Conservation (phyloP, 768 basidiomycete genomes). For the Rhodotorula diobovata region DNA sequence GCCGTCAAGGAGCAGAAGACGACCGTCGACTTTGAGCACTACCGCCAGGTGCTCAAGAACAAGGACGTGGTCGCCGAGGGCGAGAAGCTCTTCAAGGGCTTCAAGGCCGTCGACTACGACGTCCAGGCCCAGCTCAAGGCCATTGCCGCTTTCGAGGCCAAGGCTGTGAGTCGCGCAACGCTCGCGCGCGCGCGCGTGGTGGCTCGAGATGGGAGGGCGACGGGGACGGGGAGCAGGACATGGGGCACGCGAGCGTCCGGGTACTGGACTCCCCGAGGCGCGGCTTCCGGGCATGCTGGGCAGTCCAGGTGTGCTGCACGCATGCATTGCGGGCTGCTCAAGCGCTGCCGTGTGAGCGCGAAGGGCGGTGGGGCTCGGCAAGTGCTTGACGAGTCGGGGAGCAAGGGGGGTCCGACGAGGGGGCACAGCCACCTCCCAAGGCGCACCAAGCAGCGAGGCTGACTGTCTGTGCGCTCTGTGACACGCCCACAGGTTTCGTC, state of each 20-base stretch:
- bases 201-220: background rate
- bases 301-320: too few species aligned
- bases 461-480: background rate
- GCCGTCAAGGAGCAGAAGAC: conserved; percentile 58
- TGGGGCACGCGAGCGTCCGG: too few species aligned
- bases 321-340: too few species aligned
- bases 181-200: conserved; percentile 2
- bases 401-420: background rate
- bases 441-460: background rate
- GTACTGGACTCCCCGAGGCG: too few species aligned
- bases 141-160: conserved; percentile 92
- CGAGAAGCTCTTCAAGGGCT: conserved; percentile 78
- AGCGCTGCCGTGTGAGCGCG: too few species aligned
- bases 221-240: background rate
- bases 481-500: conserved; percentile 62
- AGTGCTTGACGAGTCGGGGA: background rate
- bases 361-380: too few species aligned
- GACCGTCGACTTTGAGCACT: conserved; percentile 76
- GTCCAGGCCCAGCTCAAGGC: conserved; percentile 82
- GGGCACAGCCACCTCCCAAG: background rate
- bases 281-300: too few species aligned
- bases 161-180: conserved; percentile 64
- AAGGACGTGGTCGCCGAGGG: conserved; percentile 84
- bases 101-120: conserved; percentile 94
- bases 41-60: conserved; percentile 88